Conservation (phyloP, 805 yeast genomes). For the Wickerhamiella spandovensis region DNA sequence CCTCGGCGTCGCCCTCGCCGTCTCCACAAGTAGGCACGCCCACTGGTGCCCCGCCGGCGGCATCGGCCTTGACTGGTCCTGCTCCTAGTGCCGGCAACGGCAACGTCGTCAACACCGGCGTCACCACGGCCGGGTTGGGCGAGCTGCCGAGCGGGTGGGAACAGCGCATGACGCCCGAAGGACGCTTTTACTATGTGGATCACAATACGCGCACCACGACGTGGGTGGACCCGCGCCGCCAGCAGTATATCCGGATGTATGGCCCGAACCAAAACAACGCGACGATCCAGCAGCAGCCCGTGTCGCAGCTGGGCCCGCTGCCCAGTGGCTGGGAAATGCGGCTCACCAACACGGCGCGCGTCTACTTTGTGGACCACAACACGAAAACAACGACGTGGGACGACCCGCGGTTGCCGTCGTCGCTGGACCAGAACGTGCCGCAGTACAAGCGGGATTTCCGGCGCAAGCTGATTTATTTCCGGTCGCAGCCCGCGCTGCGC, state of each 20-base stretch:
- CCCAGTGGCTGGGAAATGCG: slow-evolving; percentile 99
- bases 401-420: slow-evolving; percentile 95
- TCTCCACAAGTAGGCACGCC: not conserved
- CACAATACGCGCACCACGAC: slow-evolving; percentile 99
- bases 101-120: slow-evolving; percentile 59
- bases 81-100: not conserved
- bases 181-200: slow-evolving; percentile 95
- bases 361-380: slow-evolving; percentile 96
- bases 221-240: slow-evolving; percentile 99
- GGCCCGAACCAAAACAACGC: slow-evolving; percentile 61
- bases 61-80: slow-evolving; percentile 6
- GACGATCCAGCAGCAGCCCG: slow-evolving; percentile 95
- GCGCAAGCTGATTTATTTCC: slow-evolving; percentile 91
- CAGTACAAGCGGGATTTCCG: slow-evolving; percentile 98
- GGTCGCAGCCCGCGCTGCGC: slow-evolving; percentile 96
- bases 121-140: slow-evolving; percentile 90
- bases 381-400: slow-evolving; percentile 99
- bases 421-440: slow-evolving; percentile 95
- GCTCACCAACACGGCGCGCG: slow-evolving; percentile 95
- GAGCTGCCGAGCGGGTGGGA: slow-evolving; percentile 99
- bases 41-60: not conserved
- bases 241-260: slow-evolving; percentile 91
- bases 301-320: slow-evolving; percentile 91
- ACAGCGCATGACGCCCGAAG: slow-evolving; percentile 94
- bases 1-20: slow-evolving; percentile 6